These are phyloP conservation scores for Trametes hirsuta DNA, from an alignment of 1,284 basidiomycete genomes.

Conservation along the genomic window DNA sequence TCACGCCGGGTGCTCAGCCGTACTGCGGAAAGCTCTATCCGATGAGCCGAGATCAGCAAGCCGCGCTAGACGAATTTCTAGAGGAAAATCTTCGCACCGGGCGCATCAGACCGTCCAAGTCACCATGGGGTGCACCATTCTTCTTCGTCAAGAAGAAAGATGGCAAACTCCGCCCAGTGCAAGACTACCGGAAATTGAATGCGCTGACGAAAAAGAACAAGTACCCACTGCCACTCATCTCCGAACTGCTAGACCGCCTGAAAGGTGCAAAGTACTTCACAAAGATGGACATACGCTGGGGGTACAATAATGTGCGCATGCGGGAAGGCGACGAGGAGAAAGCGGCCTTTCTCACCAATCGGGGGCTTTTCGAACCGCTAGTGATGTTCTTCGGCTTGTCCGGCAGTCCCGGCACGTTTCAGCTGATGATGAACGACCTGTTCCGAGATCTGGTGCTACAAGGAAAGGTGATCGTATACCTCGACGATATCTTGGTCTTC, in stretches of 20 bases:
- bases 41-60: neutral
- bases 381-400: slow-evolving; percentile 30
- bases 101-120: slow-evolving; percentile 9
- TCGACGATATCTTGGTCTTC: slow-evolving; percentile 5
- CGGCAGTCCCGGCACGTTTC: neutral
- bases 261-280: slow-evolving; percentile 32
- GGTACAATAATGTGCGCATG: slow-evolving; percentile 22
- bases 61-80: neutral
- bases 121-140: slow-evolving; percentile 33
- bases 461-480: neutral
- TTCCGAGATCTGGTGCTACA: neutral
- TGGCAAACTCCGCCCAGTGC: slow-evolving; percentile 30
- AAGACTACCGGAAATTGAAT: slow-evolving; percentile 33
- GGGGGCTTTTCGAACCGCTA: slow-evolving; percentile 30
- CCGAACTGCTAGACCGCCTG: slow-evolving; percentile 35
- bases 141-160: slow-evolving; percentile 47
- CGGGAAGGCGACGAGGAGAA: slow-evolving; percentile 20
- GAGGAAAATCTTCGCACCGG: neutral
- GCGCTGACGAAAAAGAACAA: slow-evolving; percentile 37
- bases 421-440: neutral
- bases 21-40: neutral
- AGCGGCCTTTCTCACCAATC: slow-evolving; percentile 16
- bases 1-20: slow-evolving; percentile 11
- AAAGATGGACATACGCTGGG: slow-evolving; percentile 36
- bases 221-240: slow-evolving; percentile 38